phyloP scores from a whole-genome alignment of 805 yeast species.

The Osmozyma mogii region DNA sequence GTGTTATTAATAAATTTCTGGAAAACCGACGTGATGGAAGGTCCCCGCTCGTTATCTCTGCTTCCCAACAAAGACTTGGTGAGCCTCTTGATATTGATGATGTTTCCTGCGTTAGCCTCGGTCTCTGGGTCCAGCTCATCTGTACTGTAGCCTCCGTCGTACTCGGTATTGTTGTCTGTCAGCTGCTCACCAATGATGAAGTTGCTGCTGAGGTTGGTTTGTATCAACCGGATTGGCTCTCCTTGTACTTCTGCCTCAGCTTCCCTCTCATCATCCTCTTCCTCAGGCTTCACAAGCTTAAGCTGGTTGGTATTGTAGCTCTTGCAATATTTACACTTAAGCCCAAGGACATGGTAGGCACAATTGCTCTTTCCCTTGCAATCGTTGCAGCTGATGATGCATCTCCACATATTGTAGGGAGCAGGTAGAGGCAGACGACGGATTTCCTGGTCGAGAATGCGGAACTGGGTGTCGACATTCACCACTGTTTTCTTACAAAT shows the following conservation, averaged over 20 bases:
- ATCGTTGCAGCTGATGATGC: conserved; percentile 75
- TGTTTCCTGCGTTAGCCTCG: conserved; percentile 17
- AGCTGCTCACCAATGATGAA: conserved; percentile 24
- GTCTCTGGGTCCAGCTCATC: conserved; percentile 16
- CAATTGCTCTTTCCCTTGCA: conserved; percentile 77
- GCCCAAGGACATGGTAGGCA: conserved; percentile 75
- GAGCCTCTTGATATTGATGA: conserved; percentile 22
- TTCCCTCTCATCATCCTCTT: conserved; percentile 29
- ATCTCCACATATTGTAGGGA: conserved; percentile 70
- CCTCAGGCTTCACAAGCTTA: conserved; percentile 62
- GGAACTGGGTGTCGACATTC: conserved; percentile 82
- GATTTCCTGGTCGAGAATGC: conserved; percentile 81
- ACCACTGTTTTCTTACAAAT: conserved; percentile 77
- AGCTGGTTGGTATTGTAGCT: conserved; percentile 81
- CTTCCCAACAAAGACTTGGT: conserved; percentile 10
- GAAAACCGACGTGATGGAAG: conserved; percentile 28
- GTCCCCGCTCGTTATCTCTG: conserved; percentile 18
- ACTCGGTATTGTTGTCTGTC: conserved; percentile 15
- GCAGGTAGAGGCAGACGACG: conserved; percentile 68
- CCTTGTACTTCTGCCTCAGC: conserved; percentile 1
- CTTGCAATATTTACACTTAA: conserved; percentile 78
- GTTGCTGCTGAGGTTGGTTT: conserved; percentile 29
- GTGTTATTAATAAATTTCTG: conserved; percentile 32
- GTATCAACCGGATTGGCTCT: conserved; percentile 28
- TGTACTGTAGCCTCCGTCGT: conserved; percentile 16